Conservation (phyloP, 352 stramenopile genomes). For the Phytophthora citrophthora region DNA sequence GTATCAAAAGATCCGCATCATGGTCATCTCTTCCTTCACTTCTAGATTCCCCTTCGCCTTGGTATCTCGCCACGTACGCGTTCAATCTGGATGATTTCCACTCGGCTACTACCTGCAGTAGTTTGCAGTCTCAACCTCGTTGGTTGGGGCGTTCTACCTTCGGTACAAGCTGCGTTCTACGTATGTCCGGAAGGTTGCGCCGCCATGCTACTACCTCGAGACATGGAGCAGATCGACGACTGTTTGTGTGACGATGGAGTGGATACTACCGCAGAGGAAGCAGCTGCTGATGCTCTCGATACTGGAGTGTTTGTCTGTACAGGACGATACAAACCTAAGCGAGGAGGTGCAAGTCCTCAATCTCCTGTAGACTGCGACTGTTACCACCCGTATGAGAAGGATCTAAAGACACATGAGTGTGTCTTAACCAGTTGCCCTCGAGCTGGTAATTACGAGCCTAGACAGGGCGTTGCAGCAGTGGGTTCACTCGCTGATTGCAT, state of each 20-base stretch:
- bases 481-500: slow-evolving; percentile 77
- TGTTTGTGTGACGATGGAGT: slow-evolving; percentile 68
- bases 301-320: slow-evolving; percentile 53
- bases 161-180: slow-evolving; percentile 47
- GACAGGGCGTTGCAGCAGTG: slow-evolving; percentile 32
- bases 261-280: slow-evolving; percentile 28
- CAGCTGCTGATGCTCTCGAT: slow-evolving; percentile 37
- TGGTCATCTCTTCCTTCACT: slow-evolving; percentile 18
- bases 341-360: slow-evolving; percentile 25
- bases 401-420: slow-evolving; percentile 60
- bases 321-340: slow-evolving; percentile 64
- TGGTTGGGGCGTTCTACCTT: slow-evolving; percentile 13
- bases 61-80: slow-evolving; percentile 3
- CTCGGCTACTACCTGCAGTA: slow-evolving; percentile 16
- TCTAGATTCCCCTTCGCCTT: slow-evolving; percentile 20
- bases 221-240: slow-evolving; percentile 84
- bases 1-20: slow-evolving; percentile 7
- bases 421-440: slow-evolving; percentile 63
- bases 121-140: slow-evolving; percentile 19
- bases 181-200: slow-evolving; percentile 71
- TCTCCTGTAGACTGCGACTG: slow-evolving; percentile 81
- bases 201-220: slow-evolving; percentile 78
- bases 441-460: slow-evolving; percentile 80
- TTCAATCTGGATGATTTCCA: slow-evolving; percentile 21
- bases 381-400: slow-evolving; percentile 73